A percentile compares a stretch with the other conserved stretches of the same genome.
Conservation (phyloP, 257 asterid genomes). For the Solanum medicagineum region DNA sequence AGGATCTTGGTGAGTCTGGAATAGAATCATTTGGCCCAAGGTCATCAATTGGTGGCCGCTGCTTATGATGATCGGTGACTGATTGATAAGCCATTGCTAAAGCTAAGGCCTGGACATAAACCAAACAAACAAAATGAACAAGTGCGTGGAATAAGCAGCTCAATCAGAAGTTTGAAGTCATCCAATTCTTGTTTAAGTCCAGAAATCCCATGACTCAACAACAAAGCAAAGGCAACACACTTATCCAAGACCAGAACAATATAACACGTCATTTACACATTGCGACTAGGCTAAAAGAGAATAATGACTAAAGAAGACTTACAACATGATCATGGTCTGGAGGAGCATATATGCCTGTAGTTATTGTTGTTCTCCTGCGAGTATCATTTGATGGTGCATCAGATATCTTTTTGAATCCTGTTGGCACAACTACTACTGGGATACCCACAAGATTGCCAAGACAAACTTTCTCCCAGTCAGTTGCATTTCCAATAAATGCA, state of each 20-base stretch:
- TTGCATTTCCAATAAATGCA: slow-evolving; percentile 80
- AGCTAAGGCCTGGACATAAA: slow-evolving; percentile 7
- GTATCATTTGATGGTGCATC: slow-evolving; percentile 44
- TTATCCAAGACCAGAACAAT: not conserved
- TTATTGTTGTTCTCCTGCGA: slow-evolving; percentile 56
- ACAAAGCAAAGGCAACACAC: not conserved
- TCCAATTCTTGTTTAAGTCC: not conserved
- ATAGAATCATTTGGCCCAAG: slow-evolving; percentile 29
- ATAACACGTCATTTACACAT: not conserved
- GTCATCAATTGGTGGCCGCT: slow-evolving; percentile 13
- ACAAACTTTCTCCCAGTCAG: slow-evolving; percentile 83
- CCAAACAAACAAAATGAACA: not conserved
- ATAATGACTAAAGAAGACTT: slow-evolving; percentile 5
- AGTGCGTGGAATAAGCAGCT: not conserved
- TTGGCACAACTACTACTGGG: slow-evolving; percentile 69
- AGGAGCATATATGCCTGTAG: slow-evolving; percentile 79
- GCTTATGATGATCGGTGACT: slow-evolving; percentile 12
- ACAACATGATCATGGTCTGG: slow-evolving; percentile 83
- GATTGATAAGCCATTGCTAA: slow-evolving; percentile 14
- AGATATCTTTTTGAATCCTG: slow-evolving; percentile 59
- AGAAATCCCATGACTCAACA: not conserved
- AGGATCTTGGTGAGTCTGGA: slow-evolving; percentile 23
- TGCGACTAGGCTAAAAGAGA: not conserved
- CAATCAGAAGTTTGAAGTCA: not conserved
- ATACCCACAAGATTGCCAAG: slow-evolving; percentile 85